These are phyloP conservation scores for Chytriomyces sp. DNA, from an alignment of 192 early-diverging fungal genomes.

Conservation along the genomic window DNA sequence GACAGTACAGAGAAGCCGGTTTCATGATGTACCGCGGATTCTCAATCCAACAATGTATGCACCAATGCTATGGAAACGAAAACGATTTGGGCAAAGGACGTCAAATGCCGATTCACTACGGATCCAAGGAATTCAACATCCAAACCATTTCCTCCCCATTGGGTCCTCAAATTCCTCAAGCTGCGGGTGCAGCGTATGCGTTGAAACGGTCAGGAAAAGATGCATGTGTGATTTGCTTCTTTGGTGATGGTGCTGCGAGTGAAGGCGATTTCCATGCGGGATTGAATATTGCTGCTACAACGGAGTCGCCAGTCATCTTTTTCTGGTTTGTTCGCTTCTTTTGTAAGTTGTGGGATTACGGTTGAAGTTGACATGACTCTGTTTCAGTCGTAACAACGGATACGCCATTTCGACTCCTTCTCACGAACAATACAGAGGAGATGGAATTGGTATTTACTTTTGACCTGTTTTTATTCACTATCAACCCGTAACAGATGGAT, in stretches of 20 bases:
- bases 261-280: slow-evolving; percentile 99
- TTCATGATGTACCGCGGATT: slow-evolving; percentile 94
- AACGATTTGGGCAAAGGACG: slow-evolving; percentile 90
- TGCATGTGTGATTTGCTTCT: slow-evolving; percentile 88
- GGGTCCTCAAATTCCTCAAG: slow-evolving; percentile 96
- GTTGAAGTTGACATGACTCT: no score
- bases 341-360: no score
- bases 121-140: slow-evolving; percentile 80
- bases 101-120: slow-evolving; percentile 99
- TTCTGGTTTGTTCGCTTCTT: slow-evolving; percentile 71
- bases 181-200: slow-evolving; percentile 92
- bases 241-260: slow-evolving; percentile 95
- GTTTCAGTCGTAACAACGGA: slow-evolving; percentile 92
- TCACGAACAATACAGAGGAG: slow-evolving; percentile 94
- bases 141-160: slow-evolving; percentile 97
- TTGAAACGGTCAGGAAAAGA: slow-evolving; percentile 80
- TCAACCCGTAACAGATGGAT: not conserved
- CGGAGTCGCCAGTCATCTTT: slow-evolving; percentile 88
- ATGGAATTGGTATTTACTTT: slow-evolving; percentile 73
- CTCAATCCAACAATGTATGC: slow-evolving; percentile 90
- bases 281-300: slow-evolving; percentile 96
- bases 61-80: slow-evolving; percentile 94
- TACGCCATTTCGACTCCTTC: slow-evolving; percentile 97
- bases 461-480: not conserved
- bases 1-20: slow-evolving; percentile 93